phyloP scores from a whole-genome alignment of 768 basidiomycete genomes.

The Macrolepiota fuliginosa region DNA sequence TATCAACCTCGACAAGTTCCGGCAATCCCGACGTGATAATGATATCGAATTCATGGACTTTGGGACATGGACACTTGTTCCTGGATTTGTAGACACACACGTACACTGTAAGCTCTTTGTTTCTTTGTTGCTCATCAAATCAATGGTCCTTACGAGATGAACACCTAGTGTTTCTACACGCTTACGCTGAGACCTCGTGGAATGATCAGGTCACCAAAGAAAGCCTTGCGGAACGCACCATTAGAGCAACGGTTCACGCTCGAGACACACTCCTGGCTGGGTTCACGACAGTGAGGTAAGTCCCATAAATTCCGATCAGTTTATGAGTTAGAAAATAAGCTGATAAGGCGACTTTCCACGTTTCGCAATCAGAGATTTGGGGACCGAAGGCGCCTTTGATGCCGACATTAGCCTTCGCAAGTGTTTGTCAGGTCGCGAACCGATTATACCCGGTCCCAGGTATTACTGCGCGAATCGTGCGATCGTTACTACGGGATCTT shows the following conservation, averaged over 20 bases:
- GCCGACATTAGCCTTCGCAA: slow-evolving; percentile 58
- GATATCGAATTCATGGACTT: slow-evolving; percentile 40
- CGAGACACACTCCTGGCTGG: slow-evolving; percentile 56
- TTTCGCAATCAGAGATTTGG: slow-evolving; percentile 46
- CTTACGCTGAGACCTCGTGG: slow-evolving; percentile 61
- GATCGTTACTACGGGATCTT: slow-evolving; percentile 59
- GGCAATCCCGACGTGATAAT: slow-evolving; percentile 16
- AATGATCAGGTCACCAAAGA: slow-evolving; percentile 60
- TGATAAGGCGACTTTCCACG: neutral
- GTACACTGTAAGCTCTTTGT: slow-evolving; percentile 45
- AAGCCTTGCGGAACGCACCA: slow-evolving; percentile 52
- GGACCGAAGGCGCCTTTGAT: slow-evolving; percentile 67
- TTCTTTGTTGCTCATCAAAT: neutral
- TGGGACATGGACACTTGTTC: slow-evolving; percentile 44
- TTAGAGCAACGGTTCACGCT: slow-evolving; percentile 62
- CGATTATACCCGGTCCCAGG: slow-evolving; percentile 57
- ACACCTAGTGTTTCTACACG: slow-evolving; percentile 53
- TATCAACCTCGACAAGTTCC: slow-evolving; percentile 14
- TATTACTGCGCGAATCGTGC: slow-evolving; percentile 61
- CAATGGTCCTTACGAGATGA: neutral
- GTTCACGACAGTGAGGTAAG: slow-evolving; percentile 59
- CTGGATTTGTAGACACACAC: slow-evolving; percentile 57
- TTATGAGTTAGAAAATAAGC: neutral
- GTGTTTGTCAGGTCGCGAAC: slow-evolving; percentile 38
- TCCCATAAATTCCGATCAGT: neutral